Base-by-base conservation (phyloP, 2,329 filamentous ascomycete genomes). In the Corniculantispora saksenae region DNA sequence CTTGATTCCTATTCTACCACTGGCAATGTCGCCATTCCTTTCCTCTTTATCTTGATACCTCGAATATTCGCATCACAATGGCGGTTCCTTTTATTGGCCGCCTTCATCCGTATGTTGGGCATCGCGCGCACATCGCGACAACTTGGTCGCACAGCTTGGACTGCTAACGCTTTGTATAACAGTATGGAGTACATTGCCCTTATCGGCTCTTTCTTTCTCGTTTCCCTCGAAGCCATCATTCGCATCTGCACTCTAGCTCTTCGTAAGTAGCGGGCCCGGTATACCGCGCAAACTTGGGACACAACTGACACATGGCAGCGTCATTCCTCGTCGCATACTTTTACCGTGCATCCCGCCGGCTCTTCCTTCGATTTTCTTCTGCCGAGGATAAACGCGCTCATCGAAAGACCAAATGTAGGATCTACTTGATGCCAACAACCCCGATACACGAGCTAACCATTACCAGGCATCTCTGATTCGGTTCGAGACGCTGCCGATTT, bases 401-500 rank as follows among this genome's bases (percentile, higher is more conserved):
- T 66, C 86, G 87, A 66, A 87, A 85, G 73, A 90, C 89, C 72
- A 91, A 90, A 74, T 83, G 83, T 86, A 74, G 59, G 81, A 74
- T 59, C 35, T 4, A n/a, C 48, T 29, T 23, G 13, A 27, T 10
- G 40, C 35, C 72, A 40, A 78, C 80, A 15, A 83, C 87, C 6
- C 5, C 56, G 83, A 83, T 23, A 83, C 84, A 54, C 84, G 86
- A 71, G 80, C 84, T 69, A 84, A 91, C 72, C 79, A 88, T 25
- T 88, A 86, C 72, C 68, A 88, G 87, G 86, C 47, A 84, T 93
- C 64, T 92, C 92, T 47, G 85, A 81, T n/a, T 88, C 89, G 10
- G 89, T 99, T 65, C 90, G 93, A 64, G 90, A 95, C 74, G 93
- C 94, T 5, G 87, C 91, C 67, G 95, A 98, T 74, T 98, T 99